A percentile compares a stretch with the other conserved stretches of the same genome.
Conservation (phyloP, 164 flowering plant genomes). For the Aristolochia fimbriata region DNA sequence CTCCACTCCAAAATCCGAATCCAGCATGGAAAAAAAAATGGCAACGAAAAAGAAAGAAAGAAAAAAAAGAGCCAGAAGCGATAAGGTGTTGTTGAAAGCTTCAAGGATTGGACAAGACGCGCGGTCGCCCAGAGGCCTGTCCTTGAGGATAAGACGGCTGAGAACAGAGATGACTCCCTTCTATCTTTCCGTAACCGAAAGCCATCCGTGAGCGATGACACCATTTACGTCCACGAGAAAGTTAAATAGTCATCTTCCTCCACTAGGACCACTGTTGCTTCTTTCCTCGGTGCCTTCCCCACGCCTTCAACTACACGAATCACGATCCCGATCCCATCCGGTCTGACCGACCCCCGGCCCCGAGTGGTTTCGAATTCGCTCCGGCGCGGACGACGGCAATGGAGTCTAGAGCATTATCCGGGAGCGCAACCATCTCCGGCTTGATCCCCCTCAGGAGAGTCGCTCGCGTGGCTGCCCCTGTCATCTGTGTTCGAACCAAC, state of each 20-base stretch:
- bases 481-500: conserved; percentile 11
- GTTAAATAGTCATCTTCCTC: not conserved
- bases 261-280: not conserved
- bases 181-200: not conserved
- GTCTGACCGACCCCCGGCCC: not conserved
- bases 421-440: conserved; percentile 34
- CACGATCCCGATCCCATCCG: not conserved
- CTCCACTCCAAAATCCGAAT: too few relatives aligned
- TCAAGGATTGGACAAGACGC: conserved; percentile 3
- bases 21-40: too few relatives aligned
- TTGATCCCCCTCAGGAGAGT: conserved; percentile 21
- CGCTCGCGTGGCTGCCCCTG: conserved; percentile 11
- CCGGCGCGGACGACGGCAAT: conserved; percentile 13
- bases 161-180: not conserved
- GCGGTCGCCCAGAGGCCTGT: conserved; percentile 1
- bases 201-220: too few relatives aligned
- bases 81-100: not conserved
- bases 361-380: not conserved
- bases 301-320: not conserved
- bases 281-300: not conserved
- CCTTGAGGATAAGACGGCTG: conserved; percentile 6
- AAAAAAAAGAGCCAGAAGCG: not conserved
- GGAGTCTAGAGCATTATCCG: conserved; percentile 75
- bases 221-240: not conserved
- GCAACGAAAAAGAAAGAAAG: too few relatives aligned